These are phyloP conservation scores for Kwoniella dejecticola DNA, from an alignment of 768 basidiomycete species.

Conservation along the genomic window DNA sequence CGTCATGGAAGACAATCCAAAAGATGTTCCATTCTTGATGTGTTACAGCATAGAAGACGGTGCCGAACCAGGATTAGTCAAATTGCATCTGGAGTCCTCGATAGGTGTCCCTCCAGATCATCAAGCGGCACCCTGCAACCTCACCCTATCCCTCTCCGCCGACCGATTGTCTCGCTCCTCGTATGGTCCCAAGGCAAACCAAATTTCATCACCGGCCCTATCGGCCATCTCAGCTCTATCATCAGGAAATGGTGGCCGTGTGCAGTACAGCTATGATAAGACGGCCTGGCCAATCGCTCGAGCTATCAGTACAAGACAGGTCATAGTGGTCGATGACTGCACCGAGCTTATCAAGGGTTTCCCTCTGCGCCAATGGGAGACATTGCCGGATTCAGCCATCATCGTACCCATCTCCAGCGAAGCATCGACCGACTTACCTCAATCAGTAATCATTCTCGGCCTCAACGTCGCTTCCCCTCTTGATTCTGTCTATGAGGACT, in stretches of 20 bases:
- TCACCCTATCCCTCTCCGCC: not conserved
- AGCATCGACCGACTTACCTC: constrained; percentile 18
- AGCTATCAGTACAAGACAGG: constrained; percentile 23
- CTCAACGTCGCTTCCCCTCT: constrained; percentile 33
- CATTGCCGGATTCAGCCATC: constrained; percentile 36
- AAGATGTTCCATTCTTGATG: constrained; percentile 35
- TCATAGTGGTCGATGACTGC: constrained; percentile 33
- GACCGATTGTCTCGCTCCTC: constrained; percentile 2
- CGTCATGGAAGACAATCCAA: constrained; percentile 21
- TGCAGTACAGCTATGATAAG: constrained; percentile 15
- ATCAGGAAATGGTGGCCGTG: constrained; percentile 13
- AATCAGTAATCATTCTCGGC: constrained; percentile 34
- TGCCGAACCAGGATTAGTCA: not conserved
- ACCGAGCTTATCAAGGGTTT: constrained; percentile 26
- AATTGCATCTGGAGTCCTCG: constrained; percentile 17
- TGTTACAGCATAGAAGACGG: constrained; percentile 25
- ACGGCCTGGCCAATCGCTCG: constrained; percentile 28
- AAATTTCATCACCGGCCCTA: constrained; percentile 8
- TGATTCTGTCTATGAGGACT: constrained; percentile 31
- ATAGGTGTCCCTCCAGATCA: constrained; percentile 27
- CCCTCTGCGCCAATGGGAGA: constrained; percentile 35
- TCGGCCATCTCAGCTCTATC: constrained; percentile 12
- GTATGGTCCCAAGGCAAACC: not conserved
- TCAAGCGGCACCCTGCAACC: constrained; percentile 3
- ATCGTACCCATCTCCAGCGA: constrained; percentile 32